Base-by-base conservation (phyloP, 2,329 filamentous ascomycete genomes). In the Clarireedia hainanense region DNA sequence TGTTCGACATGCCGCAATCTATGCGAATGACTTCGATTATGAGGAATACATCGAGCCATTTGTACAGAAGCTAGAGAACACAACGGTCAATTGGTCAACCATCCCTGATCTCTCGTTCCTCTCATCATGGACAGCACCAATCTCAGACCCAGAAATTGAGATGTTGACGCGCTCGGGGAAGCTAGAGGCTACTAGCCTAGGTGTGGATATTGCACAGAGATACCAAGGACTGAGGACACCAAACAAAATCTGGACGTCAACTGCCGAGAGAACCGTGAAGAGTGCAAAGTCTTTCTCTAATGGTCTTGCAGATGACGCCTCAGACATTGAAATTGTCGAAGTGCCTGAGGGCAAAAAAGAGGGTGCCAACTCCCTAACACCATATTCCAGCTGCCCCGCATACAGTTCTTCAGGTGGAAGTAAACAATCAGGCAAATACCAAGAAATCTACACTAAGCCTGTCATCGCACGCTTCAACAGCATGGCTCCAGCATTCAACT, bases 341-440 rank as follows among this genome's bases (percentile, higher is more conserved):
- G 66, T 80, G 17, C 71, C 70, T 20, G 77, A 80, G 64, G 72
- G 73, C 55, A 62, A 74, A 55, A 69, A 77, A 40, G 68, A 73
- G 6, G 78, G 76, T 10, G 78, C 77, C 0, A 70, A 80, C 60
- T 76, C 74, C n/a, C 67, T 80, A 63, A 80, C 78, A 1, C 78
- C 77, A 1, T 79, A 80, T 67, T 69, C 75, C 61, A 70, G 72
- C n/a, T 81, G 77, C 61, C 74, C 76, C 14, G 75, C 73, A 46
- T 80, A 79, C 64, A 76, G 72, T 58, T 74, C 72, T 1, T 76
- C 74, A 5, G 71, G 70, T 43, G 78, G 78, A 23, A 76, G 73
- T 56, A 64, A 76, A 6, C 73, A 79, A 65, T 72, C 74, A 0
- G 36, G 46, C 5, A 15, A 67, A 65, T 75, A 70, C 61, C 67